These are phyloP conservation scores for Santalum album DNA, from an alignment of 164 flowering plant genomes.

Conservation along the genomic window DNA sequence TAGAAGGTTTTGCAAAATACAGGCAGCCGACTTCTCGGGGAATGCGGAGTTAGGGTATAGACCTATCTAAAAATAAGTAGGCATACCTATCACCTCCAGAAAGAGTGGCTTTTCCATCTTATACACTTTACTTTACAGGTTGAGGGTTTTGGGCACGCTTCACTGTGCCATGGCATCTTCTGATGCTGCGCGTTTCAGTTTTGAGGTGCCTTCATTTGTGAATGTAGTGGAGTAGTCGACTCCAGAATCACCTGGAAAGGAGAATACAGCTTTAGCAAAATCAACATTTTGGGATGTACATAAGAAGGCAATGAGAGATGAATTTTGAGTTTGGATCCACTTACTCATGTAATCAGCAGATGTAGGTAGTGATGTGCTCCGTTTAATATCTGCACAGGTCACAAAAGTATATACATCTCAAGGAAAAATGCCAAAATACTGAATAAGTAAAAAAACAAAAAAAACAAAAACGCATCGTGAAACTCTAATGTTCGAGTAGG, in stretches of 20 bases:
- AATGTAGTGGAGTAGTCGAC: slow-evolving; percentile 28
- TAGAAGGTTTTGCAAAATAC: slow-evolving; percentile 12
- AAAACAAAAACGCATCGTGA: background rate
- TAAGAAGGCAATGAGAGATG: background rate
- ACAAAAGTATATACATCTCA: background rate
- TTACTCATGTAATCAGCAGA: slow-evolving; percentile 42
- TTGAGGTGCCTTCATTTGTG: slow-evolving; percentile 15
- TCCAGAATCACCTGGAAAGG: slow-evolving; percentile 39
- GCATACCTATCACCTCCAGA: slow-evolving; percentile 10
- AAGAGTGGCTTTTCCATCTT: slow-evolving; percentile 1
- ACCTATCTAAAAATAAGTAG: slow-evolving; percentile 43
- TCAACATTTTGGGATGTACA: background rate
- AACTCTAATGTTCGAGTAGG: background rate
- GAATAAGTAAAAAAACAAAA: background rate
- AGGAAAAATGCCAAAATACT: background rate
- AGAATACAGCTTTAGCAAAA: slow-evolving; percentile 2
- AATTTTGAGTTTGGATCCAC: background rate
- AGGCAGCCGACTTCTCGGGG: slow-evolving; percentile 7
- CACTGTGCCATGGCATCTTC: slow-evolving; percentile 34
- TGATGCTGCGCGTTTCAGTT: slow-evolving; percentile 16
- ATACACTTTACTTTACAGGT: slow-evolving; percentile 7
- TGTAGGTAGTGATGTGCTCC: slow-evolving; percentile 20
- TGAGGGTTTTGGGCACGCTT: background rate
- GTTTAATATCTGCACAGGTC: slow-evolving; percentile 26
- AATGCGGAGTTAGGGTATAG: slow-evolving; percentile 9